phyloP scores from a whole-genome alignment of 371 early-diverging fungal genomes.

The Lichtheimia ramosa region DNA sequence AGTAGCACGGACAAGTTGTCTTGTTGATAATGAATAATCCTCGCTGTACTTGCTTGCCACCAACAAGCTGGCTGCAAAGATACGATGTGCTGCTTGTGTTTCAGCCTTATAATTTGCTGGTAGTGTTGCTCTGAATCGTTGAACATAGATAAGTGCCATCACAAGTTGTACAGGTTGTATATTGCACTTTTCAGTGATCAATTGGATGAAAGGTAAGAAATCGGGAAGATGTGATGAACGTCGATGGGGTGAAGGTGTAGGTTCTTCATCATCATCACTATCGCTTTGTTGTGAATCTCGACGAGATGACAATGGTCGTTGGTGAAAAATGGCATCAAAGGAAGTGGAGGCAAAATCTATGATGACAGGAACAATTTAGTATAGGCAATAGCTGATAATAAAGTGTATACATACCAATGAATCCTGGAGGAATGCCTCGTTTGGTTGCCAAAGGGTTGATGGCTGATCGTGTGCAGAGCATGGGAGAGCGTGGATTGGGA shows the following conservation, averaged over 20 bases:
- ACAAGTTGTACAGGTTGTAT: conserved; percentile 43
- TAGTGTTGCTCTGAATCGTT: conserved; percentile 40
- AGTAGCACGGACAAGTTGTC: conserved; percentile 45
- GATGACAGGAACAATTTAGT: neutral
- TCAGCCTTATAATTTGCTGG: conserved; percentile 50
- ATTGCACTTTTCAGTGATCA: conserved; percentile 50
- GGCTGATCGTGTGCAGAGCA: neutral
- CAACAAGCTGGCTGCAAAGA: conserved; percentile 47
- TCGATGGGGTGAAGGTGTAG: conserved; percentile 13
- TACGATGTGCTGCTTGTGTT: conserved; percentile 51
- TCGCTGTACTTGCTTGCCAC: conserved; percentile 51
- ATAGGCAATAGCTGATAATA: neutral
- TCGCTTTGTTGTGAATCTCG: too few relatives aligned
- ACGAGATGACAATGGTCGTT: conserved; percentile 1
- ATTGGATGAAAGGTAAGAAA: conserved; percentile 44
- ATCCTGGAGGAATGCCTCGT: neutral
- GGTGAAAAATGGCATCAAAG: conserved; percentile 48
- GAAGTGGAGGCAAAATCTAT: conserved; percentile 51
- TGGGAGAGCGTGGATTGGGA: neutral
- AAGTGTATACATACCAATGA: neutral
- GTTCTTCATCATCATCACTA: neutral
- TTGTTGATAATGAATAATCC: conserved; percentile 43
- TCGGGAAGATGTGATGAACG: conserved; percentile 40
- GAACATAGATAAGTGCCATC: conserved; percentile 51
- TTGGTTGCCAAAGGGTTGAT: neutral